Conservation (phyloP, 2,329 filamentous ascomycete species). For the Sordariomycetes sp. region DNA sequence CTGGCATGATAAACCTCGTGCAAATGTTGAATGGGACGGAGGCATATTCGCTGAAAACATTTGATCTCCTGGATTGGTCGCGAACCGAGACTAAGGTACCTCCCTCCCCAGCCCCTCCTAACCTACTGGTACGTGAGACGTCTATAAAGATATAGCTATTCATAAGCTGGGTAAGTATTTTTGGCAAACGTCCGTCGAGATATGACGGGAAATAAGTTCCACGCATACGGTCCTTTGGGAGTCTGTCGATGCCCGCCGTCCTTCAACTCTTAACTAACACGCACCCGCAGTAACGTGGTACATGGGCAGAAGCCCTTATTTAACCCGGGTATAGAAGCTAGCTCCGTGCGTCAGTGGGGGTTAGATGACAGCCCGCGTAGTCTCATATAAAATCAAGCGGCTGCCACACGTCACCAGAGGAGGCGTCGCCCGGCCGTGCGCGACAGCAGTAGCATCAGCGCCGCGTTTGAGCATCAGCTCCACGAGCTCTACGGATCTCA, state of each 20-base stretch:
- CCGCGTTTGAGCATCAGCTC: background rate
- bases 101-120: too few species aligned
- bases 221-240: conserved; percentile 13
- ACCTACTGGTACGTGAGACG: too few species aligned
- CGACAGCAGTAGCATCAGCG: background rate
- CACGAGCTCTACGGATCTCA: background rate
- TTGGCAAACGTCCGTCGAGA: conserved; percentile 15
- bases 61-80: conserved; percentile 15
- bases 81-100: conserved; percentile 12
- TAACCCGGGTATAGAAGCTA: background rate
- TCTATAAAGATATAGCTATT: too few species aligned
- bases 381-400: background rate
- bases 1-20: conserved; percentile 13
- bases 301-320: conserved; percentile 8
- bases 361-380: background rate
- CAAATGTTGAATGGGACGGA: conserved; percentile 12
- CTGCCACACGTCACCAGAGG: background rate
- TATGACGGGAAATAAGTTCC: conserved; percentile 13
- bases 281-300: conserved; percentile 7
- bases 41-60: conserved; percentile 11
- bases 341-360: background rate
- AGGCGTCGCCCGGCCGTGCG: background rate
- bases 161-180: too few species aligned
- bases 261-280: background rate
- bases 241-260: background rate